Evolutionary conservation across 345 rosid species (phyloP), one percentile per base, ranked within the genome.

Genomic region (Isatis tinctoria): DNA sequence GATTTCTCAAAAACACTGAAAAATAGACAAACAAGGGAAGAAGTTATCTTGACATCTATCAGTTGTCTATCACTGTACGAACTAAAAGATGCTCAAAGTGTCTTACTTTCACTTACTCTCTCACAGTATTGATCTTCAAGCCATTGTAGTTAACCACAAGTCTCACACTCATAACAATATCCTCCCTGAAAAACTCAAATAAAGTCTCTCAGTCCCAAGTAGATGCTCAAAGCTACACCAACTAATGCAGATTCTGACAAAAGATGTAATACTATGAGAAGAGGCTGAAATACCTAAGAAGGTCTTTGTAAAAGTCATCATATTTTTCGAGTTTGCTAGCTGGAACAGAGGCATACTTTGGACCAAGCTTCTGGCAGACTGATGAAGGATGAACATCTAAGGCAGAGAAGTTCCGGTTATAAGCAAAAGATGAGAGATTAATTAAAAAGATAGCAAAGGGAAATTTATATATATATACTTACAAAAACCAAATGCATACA

Each of bases 401-500:
- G 17, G 24, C 76, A 65, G 63, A 60, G 22, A 59, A 44, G 26
- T 17, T 41, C 12, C 16, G 65, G 52, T 72, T 9, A 37, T 45
- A 36, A 73, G 51, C 59, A 70, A 69, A 27, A 43, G n/a, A 72
- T 39, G 59, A 58, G 10, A 52, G 2, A 12, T 39, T 8, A 10
- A 12, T 53, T 47, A 4, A 54, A 60, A 11, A 53, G 44, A 52
- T 44, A 76, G 10, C 17, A 24, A 12, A 52, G 5, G 9, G 11
- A 49, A 24, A 30, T 52, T 12, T 26, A 52, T 47, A 20, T 24
- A 80, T 73, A 77, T 70, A 63, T 58, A 89, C 98, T 90, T 80
- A 94, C 98, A 90, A 75, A 94, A 91, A 59, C 97, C 97, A 82
- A 87, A 91, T 7, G 93, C 96, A 88, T 91, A 91, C 52, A 94